Evolutionary conservation across 2,329 filamentous ascomycete species (phyloP).

Genomic region (Sarocladium strictum): DNA sequence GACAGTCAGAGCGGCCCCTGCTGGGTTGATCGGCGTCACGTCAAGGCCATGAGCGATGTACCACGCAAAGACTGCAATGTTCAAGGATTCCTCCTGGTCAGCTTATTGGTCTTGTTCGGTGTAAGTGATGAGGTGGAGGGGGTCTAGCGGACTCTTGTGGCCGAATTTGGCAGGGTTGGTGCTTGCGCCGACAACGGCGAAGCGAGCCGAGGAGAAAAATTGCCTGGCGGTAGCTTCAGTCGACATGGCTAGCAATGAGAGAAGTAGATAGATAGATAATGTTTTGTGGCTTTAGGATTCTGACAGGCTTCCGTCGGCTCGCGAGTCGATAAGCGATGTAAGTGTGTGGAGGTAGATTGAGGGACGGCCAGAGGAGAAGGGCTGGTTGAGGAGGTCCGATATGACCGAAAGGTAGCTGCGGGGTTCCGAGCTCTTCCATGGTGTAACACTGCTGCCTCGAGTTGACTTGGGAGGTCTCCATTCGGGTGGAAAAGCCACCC

Average conservation of each 20-base stretch:
- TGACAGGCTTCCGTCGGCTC: neutral
- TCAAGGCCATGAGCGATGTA: constrained; percentile 72
- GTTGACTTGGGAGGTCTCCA: neutral
- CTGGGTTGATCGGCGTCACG: constrained; percentile 80
- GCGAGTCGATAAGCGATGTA: neutral
- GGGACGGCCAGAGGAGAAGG: no score
- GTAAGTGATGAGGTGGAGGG: neutral
- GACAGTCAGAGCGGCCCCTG: constrained; percentile 57
- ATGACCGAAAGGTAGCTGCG: constrained; percentile 12
- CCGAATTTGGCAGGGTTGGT: constrained; percentile 82
- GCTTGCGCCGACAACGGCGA: constrained; percentile 86
- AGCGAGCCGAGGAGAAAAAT: constrained; percentile 75
- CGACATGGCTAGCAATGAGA: constrained; percentile 33
- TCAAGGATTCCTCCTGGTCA: neutral
- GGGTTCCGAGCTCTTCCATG: constrained; percentile 9
- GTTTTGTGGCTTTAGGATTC: no score
- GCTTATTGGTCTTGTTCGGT: neutral
- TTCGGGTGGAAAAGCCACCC: neutral
- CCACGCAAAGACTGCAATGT: constrained; percentile 72
- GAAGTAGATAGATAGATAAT: neutral
- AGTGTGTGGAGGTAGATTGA: neutral
- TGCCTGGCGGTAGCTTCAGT: constrained; percentile 67
- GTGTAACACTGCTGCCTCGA: neutral
- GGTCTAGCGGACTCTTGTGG: constrained; percentile 61
- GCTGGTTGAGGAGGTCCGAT: constrained; percentile 9